phyloP scores from a whole-genome alignment of 805 yeast species.

The Ogataea pilisensis region DNA sequence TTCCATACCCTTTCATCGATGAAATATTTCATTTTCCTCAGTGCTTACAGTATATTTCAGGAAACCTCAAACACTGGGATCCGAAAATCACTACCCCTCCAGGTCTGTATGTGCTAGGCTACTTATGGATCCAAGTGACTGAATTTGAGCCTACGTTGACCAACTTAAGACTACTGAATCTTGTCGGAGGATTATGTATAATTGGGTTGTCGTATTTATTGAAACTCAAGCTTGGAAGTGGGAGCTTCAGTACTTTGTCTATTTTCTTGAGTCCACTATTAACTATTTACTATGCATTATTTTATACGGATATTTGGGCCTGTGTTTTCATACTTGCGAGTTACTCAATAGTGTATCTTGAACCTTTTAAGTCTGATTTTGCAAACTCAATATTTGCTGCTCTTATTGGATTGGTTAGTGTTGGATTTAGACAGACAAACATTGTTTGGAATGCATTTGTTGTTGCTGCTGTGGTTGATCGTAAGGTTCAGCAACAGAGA shows the following conservation, averaged over 20 bases:
- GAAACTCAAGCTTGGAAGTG: conserved; percentile 7
- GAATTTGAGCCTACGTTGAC: conserved; percentile 31
- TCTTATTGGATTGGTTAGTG: conserved; percentile 53
- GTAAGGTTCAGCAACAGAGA: conserved; percentile 35
- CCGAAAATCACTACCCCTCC: conserved; percentile 96
- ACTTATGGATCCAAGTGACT: conserved; percentile 31
- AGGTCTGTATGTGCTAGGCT: conserved; percentile 63
- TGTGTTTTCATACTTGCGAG: conserved; percentile 60
- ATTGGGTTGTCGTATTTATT: conserved; percentile 17
- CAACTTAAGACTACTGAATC: conserved; percentile 53
- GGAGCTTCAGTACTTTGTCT: conserved; percentile 20
- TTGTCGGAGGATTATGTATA: conserved; percentile 58
- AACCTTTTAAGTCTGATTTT: conserved; percentile 15
- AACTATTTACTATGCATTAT: conserved; percentile 67
- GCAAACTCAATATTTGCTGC: conserved; percentile 40
- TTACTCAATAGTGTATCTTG: conserved; percentile 42
- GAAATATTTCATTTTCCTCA: conserved; percentile 86
- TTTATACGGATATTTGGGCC: conserved; percentile 94
- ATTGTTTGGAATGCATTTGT: conserved; percentile 78
- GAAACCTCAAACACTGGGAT: conserved; percentile 71
- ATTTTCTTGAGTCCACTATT: conserved; percentile 64
- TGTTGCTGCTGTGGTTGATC: conserved; percentile 50
- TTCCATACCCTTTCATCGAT: conserved; percentile 47
- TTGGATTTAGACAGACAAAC: conserved; percentile 86
- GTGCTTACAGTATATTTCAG: conserved; percentile 59